Base-by-base conservation (phyloP, 148 eudicot species). In the Camellia sinensis region DNA sequence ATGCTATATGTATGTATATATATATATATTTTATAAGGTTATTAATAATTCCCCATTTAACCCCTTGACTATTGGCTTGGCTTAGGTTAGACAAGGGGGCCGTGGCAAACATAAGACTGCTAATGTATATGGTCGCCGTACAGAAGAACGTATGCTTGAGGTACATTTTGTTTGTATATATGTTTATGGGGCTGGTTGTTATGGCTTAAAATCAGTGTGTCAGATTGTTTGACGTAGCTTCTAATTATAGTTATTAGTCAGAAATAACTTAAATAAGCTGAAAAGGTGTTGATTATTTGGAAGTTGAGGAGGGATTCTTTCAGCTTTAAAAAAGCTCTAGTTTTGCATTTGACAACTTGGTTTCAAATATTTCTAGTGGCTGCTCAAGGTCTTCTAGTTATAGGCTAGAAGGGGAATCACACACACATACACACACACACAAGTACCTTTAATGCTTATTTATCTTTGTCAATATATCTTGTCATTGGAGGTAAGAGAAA, bases 11-110 rank as follows among this genome's bases (percentile, higher is more conserved):
- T n/a, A n/a, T n/a, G n/a, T 70, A 29, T 29, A 29, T 29, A 29
- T 29, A 1, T 29, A 29, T 29, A 1, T 29, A 29, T 44, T 75
- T 54, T 57, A 37, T 46, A 48, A 67, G 29, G 13, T 37, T 46
- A 37, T 29, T 29, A 1, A 29, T 29, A 29, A 29, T 29, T 29
- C 37, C 37, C 37, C 37, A 29, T 29, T 63, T 54, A 73, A 82
- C n/a, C 37, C 37, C 37, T 69, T 52, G 41, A 54, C 41, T 41
- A 45, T 62, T 63, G 12, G 2, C 18, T 87, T 86, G 83, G 80
- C 90, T 67, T 86, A 85, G 87, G 88, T 86, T 83, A 88, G 91
- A 76, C 86, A 83, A 79, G 78, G 78, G 69, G 84, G 46, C 59
- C 65, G 79, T 57, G 44, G 63, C 71, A 80, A 67, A 53, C 73